Percentiles rank a stretch among this genome's conserved stretches.
These are phyloP conservation scores for Neohortaea acidophila DNA, from an alignment of 495 filamentous ascomycete genomes.

Conservation along the genomic window DNA sequence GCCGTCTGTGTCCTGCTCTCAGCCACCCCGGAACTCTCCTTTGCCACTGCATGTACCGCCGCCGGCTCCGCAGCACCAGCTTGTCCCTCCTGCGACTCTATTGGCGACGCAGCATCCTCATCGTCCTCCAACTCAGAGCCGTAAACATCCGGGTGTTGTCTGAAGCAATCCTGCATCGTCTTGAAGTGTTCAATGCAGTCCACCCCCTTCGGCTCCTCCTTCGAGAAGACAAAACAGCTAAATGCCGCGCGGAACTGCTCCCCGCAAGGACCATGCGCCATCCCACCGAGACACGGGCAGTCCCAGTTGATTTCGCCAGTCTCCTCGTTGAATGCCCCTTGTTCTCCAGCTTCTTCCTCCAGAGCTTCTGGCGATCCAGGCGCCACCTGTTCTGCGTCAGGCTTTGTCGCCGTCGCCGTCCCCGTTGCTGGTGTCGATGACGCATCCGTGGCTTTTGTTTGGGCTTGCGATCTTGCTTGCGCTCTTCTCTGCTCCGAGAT, in stretches of 20 bases:
- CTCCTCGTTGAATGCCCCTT: conserved; percentile 94
- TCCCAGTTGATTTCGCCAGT: conserved; percentile 99
- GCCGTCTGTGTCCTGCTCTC: too few relatives aligned
- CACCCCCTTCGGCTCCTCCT: conserved; percentile 94
- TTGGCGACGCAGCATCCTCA: conserved; percentile 34
- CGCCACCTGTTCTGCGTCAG: conserved; percentile 13
- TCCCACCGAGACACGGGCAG: conserved; percentile 91
- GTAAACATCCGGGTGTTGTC: conserved; percentile 78
- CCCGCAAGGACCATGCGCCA: conserved; percentile 93
- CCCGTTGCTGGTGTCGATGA: conserved; percentile 1
- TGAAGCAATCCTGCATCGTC: conserved; percentile 95
- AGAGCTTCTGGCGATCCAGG: conserved; percentile 37
- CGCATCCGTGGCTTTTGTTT: neutral
- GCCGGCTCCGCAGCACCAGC: too few relatives aligned
- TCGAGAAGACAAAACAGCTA: conserved; percentile 91
- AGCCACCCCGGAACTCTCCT: too few relatives aligned
- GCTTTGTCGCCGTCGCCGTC: conserved; percentile 3
- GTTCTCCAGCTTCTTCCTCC: conserved; percentile 63
- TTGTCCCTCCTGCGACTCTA: neutral
- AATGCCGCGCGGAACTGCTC: conserved; percentile 89
- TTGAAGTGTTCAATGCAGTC: conserved; percentile 98
- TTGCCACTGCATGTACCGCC: too few relatives aligned
- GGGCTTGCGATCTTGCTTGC: conserved; percentile 11
- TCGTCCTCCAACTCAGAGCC: conserved; percentile 79
- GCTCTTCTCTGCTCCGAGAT: conserved; percentile 19